phyloP scores from a whole-genome alignment of 768 basidiomycete species.

The Nidula microcarpa region DNA sequence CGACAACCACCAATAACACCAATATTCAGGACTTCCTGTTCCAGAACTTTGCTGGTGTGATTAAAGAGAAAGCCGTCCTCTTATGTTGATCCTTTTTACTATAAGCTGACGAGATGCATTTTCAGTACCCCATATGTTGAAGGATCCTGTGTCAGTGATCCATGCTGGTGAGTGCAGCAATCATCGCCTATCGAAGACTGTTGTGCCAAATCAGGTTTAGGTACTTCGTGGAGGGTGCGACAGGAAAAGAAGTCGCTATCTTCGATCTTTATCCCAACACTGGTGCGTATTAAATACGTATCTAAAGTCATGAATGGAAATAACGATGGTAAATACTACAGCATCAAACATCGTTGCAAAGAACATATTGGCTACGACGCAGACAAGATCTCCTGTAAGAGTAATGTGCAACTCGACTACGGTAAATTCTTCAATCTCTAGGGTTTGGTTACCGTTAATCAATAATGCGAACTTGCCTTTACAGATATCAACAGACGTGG shows the following conservation, averaged over 20 bases:
- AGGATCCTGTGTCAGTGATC: conserved; percentile 55
- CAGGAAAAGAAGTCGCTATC: conserved; percentile 56
- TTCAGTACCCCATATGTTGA: conserved; percentile 45
- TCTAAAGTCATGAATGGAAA: background rate
- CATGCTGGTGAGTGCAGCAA: conserved; percentile 41
- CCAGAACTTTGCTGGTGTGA: conserved; percentile 47
- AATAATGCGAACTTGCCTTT: background rate
- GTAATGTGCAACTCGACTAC: conserved; percentile 55
- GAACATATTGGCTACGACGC: conserved; percentile 41
- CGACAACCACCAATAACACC: conserved; percentile 45
- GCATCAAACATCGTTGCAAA: conserved; percentile 48
- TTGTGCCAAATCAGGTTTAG: conserved; percentile 10
- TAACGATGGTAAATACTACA: conserved; percentile 9
- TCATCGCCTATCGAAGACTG: background rate
- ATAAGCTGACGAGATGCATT: background rate
- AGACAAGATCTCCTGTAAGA: conserved; percentile 35
- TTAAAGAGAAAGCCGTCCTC: conserved; percentile 37
- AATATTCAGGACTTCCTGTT: conserved; percentile 54
- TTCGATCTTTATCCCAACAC: conserved; percentile 58
- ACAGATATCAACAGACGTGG: conserved; percentile 42
- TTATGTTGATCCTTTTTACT: background rate
- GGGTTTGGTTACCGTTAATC: background rate
- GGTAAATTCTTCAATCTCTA: conserved; percentile 22
- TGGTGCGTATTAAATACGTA: conserved; percentile 23
- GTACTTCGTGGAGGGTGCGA: conserved; percentile 48